phyloP scores from a whole-genome alignment of 2,329 filamentous ascomycete species.

The Mollisia scopiformis region DNA sequence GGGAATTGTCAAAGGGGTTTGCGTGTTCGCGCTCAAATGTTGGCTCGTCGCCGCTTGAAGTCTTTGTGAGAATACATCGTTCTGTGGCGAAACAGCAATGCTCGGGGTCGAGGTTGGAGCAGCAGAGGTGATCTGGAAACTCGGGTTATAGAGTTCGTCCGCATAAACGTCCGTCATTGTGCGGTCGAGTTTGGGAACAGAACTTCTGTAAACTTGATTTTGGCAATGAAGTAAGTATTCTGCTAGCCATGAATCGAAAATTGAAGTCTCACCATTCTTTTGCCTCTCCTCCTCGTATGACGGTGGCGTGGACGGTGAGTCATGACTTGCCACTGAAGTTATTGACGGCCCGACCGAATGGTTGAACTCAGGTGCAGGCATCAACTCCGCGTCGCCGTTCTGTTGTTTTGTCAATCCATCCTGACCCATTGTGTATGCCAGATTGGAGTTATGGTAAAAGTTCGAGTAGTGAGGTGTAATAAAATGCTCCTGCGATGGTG shows the following conservation, averaged over 20 bases:
- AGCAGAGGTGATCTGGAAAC: constrained; percentile 60
- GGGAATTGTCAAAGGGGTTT: constrained; percentile 44
- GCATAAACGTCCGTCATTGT: constrained; percentile 85
- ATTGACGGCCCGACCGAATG: constrained; percentile 45
- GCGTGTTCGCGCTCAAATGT: constrained; percentile 64
- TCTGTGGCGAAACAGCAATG: constrained; percentile 52
- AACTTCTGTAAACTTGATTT: constrained; percentile 53
- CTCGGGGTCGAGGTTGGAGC: constrained; percentile 51
- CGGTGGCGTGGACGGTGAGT: constrained; percentile 62
- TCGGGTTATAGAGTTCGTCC: constrained; percentile 83
- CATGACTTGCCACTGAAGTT: constrained; percentile 62
- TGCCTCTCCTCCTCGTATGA: constrained; percentile 53
- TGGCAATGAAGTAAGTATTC: constrained; percentile 66
- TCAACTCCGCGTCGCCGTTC: constrained; percentile 31
- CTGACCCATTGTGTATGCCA: constrained; percentile 31
- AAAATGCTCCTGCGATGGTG: constrained; percentile 36
- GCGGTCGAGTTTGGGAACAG: constrained; percentile 76
- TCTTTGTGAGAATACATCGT: constrained; percentile 72
- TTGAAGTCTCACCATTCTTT: constrained; percentile 56
- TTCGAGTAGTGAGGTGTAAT: constrained; percentile 42
- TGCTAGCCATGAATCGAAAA: constrained; percentile 52
- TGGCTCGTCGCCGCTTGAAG: constrained; percentile 79
- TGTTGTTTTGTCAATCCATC: constrained; percentile 28
- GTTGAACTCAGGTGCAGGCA: constrained; percentile 35
- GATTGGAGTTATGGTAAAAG: constrained; percentile 38